Evolutionary conservation across 129 eudicot genomes (phyloP).

Genomic region (Escallonia herrerae): DNA sequence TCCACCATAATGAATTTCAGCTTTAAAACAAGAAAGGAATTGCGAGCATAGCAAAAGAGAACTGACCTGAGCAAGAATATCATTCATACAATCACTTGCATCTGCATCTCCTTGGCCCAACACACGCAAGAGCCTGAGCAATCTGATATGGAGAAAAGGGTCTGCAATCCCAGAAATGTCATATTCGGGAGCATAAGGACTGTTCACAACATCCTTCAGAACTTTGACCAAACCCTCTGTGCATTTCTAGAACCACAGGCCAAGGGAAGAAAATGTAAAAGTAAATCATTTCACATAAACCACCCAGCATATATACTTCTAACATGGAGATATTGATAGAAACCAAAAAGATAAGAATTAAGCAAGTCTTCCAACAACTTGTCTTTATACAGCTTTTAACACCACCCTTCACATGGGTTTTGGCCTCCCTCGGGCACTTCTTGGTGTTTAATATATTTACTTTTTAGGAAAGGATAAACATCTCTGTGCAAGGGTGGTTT

Average conservation of each 20-base stretch:
- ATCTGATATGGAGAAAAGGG: slow-evolving; percentile 92
- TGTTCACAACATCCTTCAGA: slow-evolving; percentile 87
- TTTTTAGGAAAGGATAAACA: too few species aligned
- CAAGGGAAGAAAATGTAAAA: slow-evolving; percentile 9
- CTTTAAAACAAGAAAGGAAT: background rate
- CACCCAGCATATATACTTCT: background rate
- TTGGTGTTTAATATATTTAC: too few species aligned
- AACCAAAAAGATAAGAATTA: background rate
- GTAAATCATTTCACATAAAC: slow-evolving; percentile 8
- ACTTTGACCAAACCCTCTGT: slow-evolving; percentile 79
- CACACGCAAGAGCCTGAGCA: slow-evolving; percentile 68
- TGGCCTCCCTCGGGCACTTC: too few species aligned
- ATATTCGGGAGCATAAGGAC: slow-evolving; percentile 97
- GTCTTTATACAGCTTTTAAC: too few species aligned
- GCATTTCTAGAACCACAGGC: slow-evolving; percentile 53
- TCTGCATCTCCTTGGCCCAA: slow-evolving; percentile 97
- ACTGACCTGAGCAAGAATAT: slow-evolving; percentile 93
- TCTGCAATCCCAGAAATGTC: slow-evolving; percentile 90
- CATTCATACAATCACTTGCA: slow-evolving; percentile 98
- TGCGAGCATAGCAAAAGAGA: slow-evolving; percentile 14
- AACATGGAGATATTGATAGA: background rate
- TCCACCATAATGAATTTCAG: background rate
- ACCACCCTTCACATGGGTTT: background rate
- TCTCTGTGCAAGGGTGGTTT: too few species aligned
- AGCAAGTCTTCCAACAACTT: background rate